Evolutionary conservation across 2,329 filamentous ascomycete genomes (phyloP), one percentile per base, ranked within the genome.

Genomic region (Botrytis paeoniae): DNA sequence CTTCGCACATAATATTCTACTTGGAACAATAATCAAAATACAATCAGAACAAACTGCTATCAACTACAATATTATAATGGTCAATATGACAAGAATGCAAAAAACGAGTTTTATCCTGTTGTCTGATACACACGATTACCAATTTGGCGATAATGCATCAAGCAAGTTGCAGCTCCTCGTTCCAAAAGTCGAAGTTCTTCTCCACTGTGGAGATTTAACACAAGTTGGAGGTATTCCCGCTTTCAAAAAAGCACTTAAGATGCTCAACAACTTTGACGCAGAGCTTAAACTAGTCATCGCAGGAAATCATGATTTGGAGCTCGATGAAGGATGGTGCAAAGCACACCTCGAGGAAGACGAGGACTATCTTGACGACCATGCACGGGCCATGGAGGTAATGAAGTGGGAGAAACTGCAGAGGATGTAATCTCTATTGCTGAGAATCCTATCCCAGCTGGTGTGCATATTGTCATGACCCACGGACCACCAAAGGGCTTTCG

Each of bases 241-340:
- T 35, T 81, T 80, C 73, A 70, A 76, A 14, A 72, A 76, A 1
- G 74, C 78, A 14, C 59, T 83, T 1, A 20, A 62, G 35, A 72
- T 75, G 54, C 54, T 75, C 16, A 57, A 37, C 22, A 76, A 76
- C 3, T 83, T 87, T 45, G 80, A 86, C 16, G 88, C 88, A 7
- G 83, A 85, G 22, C 79, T 90, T 4, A 90, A 90, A 77, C 82
- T 91, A n/a, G 85, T 90, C 25, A 89, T 91, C 74, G 85, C 89
- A 0, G 89, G 89, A 0, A 90, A 90, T 76, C 89, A 91, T 80
- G 88, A 90, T 76, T 82, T 89, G 62, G 85, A 84, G 7, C 83
- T 91, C 0, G 81, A 86, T 25, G 88, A 88, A 3, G 84, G 85
- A 87, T 91, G 75, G 57, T 84, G 1, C 14, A 79, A 35, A 54